Evolutionary conservation across 129 eudicot genomes (phyloP), one percentile per base, ranked within the genome.

Genomic region (Calendula officinalis): DNA sequence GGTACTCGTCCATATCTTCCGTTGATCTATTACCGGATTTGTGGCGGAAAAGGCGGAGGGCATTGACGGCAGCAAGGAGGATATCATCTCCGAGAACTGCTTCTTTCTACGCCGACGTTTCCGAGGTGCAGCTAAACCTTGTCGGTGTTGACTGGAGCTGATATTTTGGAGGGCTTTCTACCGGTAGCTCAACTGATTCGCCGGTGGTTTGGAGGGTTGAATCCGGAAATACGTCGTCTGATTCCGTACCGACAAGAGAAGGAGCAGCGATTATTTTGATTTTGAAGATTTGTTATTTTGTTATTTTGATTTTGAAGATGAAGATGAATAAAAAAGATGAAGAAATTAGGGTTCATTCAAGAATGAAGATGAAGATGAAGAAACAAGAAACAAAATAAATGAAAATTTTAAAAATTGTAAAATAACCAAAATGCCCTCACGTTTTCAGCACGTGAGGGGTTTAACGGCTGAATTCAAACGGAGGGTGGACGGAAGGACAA

Each of bases 101-200:
- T 85, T 88, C 71, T 84, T 87, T 38, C 90, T 55, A 27, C 98
- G 96, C 36, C 98, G 96, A 3, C 95, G 94, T 45, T 80, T 84
- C 56, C 72, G 82, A 9, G 79, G 74, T 5, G 75, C 76, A 15
- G 84, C 66, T 0, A 14, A 4, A 5, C 22, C 3, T 0, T 35
- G 7, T 72, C 79, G 56, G 71, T 34, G 79, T 51, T 35, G 4
- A 30, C 53, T 7, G 64, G 54, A n/a, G 66, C 58, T 14, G 40
- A 60, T 40, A n/a, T n/a, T n/a, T n/a, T n/a, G n/a, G n/a, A n/a
- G n/a, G n/a, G n/a, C n/a, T n/a, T n/a, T n/a, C n/a, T n/a, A 7
- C 60, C 40, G 42, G 66, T 9, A 51, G 43, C 3, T 64, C 56
- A 22, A 22, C 30, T 22, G 30, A 22, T 22, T 22, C 30, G 1